Conservation (phyloP, 805 yeast genomes). For the Spencermartinsiella europaea region DNA sequence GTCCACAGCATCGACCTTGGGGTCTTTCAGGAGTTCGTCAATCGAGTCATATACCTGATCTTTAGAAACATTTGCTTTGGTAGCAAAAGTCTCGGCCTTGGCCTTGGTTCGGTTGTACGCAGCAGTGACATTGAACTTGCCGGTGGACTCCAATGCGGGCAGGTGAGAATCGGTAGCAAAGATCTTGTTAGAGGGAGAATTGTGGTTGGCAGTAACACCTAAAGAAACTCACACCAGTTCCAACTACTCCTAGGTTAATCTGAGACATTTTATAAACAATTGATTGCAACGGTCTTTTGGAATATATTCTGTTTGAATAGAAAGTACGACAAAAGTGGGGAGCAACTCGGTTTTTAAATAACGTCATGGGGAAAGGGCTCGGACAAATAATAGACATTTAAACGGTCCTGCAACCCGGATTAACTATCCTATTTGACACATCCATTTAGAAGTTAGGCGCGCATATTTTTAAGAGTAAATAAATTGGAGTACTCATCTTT, state of each 20-base stretch:
- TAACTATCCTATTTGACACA: no score
- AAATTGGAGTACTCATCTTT: no score
- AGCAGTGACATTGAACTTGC: conserved; percentile 53
- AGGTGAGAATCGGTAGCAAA: conserved; percentile 82
- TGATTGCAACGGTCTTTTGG: no score
- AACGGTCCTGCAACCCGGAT: no score
- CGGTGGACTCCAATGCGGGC: conserved; percentile 54
- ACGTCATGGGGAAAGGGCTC: no score
- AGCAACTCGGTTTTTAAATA: no score
- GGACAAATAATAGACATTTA: no score
- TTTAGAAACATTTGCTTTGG: conserved; percentile 46
- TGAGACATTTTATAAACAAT: conserved; percentile 26
- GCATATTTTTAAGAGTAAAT: no score
- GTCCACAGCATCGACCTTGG: conserved; percentile 71
- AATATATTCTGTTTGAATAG: no score
- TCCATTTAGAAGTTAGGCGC: no score
- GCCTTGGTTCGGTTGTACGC: conserved; percentile 78
- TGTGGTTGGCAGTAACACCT: background rate
- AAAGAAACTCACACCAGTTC: conserved; percentile 25
- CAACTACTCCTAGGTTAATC: conserved; percentile 24
- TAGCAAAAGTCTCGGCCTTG: conserved; percentile 79
- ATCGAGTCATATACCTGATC: conserved; percentile 40
- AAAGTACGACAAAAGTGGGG: no score
- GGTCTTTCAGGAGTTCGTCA: conserved; percentile 62
- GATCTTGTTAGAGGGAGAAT: conserved; percentile 34